Percentiles rank a stretch among this genome's conserved stretches.
Conservation (phyloP, 805 yeast species). For the Schizosaccharomyces pombe region DNA sequence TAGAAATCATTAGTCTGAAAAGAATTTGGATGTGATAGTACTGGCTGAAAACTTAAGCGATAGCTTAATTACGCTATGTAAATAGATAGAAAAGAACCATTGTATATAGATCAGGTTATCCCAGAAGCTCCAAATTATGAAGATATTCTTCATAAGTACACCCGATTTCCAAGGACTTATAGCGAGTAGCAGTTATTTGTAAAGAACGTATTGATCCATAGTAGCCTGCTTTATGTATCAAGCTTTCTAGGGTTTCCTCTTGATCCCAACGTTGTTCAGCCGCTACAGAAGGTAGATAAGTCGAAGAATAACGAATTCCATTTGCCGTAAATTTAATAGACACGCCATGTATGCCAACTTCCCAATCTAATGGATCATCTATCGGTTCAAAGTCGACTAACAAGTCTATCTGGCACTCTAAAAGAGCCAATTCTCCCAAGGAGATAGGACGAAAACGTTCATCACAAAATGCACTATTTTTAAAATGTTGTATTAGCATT, state of each 20-base stretch:
- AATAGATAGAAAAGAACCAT: background rate
- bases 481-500: background rate
- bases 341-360: constrained; percentile 62
- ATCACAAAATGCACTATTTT: constrained; percentile 43
- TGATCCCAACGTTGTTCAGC: constrained; percentile 66
- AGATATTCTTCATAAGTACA: background rate
- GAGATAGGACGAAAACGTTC: constrained; percentile 48
- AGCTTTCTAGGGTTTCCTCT: constrained; percentile 40
- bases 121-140: too few species aligned
- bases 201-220: constrained; percentile 10
- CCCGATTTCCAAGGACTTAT: background rate
- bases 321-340: constrained; percentile 27
- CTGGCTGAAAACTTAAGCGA: too few species aligned
- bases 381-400: constrained; percentile 24
- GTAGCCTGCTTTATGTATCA: constrained; percentile 52
- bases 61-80: background rate
- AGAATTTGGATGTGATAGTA: too few species aligned
- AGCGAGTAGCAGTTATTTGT: background rate
- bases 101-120: background rate
- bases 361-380: constrained; percentile 44
- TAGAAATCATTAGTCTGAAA: too few species aligned
- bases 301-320: constrained; percentile 28
- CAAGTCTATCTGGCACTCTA: constrained; percentile 23
- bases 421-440: constrained; percentile 26
- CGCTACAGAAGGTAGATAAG: constrained; percentile 81